Percentiles rank a stretch among this genome's conserved stretches.
phyloP scores from a whole-genome alignment of 129 eudicot species.

The Logfia minima region DNA sequence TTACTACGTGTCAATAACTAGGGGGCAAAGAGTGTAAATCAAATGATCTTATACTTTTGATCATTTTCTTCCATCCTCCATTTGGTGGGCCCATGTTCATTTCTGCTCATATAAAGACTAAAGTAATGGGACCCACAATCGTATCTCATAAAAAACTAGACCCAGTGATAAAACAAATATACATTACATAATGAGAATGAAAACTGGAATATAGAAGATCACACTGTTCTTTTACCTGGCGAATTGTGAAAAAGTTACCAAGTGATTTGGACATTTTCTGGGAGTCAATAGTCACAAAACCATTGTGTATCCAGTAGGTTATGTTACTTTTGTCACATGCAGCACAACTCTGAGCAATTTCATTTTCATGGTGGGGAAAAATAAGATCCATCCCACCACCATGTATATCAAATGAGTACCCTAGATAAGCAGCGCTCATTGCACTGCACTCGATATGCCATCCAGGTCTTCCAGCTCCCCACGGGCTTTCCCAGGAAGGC shows the following conservation, averaged over 20 bases:
- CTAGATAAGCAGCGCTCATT: conserved; percentile 94
- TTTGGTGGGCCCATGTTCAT: conserved; percentile 4
- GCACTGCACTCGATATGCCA: conserved; percentile 99
- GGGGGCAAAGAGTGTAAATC: neutral
- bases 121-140: neutral
- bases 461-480: conserved; percentile 99
- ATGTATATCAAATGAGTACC: conserved; percentile 88
- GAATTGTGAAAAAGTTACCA: conserved; percentile 94
- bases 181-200: neutral
- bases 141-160: neutral
- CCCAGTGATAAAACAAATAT: neutral
- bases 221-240: conserved; percentile 56
- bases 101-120: neutral
- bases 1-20: neutral
- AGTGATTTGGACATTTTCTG: conserved; percentile 97
- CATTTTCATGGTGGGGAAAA: conserved; percentile 97
- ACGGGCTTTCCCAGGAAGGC: conserved; percentile 98
- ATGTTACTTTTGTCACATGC: conserved; percentile 77
- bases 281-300: conserved; percentile 81
- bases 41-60: neutral
- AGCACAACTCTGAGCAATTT: conserved; percentile 96
- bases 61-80: conserved; percentile 19
- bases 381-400: conserved; percentile 99
- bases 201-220: no score
- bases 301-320: conserved; percentile 92